phyloP scores from a whole-genome alignment of 495 filamentous ascomycete genomes.

The Neurospora sp. region DNA sequence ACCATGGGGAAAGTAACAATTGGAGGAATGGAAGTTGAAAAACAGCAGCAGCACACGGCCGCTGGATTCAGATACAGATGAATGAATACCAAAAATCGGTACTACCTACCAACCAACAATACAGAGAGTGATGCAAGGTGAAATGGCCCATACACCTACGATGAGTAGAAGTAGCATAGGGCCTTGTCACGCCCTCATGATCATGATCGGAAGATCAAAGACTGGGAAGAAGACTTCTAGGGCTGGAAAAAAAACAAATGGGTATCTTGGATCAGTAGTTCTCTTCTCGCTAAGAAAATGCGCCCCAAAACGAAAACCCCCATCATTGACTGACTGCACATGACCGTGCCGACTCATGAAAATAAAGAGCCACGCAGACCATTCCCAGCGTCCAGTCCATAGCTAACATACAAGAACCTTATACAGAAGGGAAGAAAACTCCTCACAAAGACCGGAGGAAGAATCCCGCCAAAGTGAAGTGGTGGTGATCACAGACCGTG shows the following conservation, averaged over 20 bases:
- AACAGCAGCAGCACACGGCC: not conserved
- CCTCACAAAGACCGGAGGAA: not conserved
- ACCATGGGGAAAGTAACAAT: not conserved
- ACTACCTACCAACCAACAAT: not conserved
- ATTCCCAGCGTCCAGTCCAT: not conserved
- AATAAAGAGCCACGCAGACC: not conserved
- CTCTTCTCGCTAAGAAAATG: not conserved
- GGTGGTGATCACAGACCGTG: constrained; percentile 2
- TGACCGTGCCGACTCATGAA: not conserved
- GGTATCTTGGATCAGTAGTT: not conserved
- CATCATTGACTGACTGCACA: not conserved
- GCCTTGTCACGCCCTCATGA: not conserved
- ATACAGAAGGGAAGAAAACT: not conserved
- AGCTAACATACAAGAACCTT: not conserved
- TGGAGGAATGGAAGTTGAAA: not conserved
- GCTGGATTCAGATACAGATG: not conserved
- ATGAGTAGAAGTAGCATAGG: not conserved
- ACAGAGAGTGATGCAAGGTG: not conserved
- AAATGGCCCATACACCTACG: not conserved
- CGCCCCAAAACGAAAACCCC: not conserved
- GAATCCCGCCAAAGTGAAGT: not conserved
- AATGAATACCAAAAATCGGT: not conserved
- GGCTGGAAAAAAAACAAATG: not conserved
- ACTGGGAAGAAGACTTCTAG: not conserved
- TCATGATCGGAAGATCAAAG: not conserved